Evolutionary conservation across 2,329 filamentous ascomycete species (phyloP), one percentile per base, ranked within the genome.

Genomic region (Paecilomyces sp.): DNA sequence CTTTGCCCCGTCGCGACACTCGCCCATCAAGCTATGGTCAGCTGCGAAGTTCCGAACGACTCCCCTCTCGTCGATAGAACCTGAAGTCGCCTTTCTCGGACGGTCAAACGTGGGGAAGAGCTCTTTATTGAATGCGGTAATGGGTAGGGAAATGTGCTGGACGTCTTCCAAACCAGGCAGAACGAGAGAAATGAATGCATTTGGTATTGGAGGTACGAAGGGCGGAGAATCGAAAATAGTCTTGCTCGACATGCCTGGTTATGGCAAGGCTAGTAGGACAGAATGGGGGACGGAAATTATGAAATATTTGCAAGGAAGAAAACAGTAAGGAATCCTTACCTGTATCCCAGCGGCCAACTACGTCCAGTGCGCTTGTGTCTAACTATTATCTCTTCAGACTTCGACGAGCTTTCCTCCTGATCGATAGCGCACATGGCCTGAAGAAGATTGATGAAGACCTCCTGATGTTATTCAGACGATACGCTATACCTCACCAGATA

Each of bases 91-190:
- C 50, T 88, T 91, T 68, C 78, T 90, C 3, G 88, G 88, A 18
- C 81, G 88, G 54, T 86, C 83, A 47, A 91, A 91, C 67, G 87
- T 88, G 5, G 88, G 88, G 57, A 90, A 91, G 74, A 85, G 82
- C 58, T 84, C 81, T 1, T 69, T 90, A 3, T 76, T 90, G 28
- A 91, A 91, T 68, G 83, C 84, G 2, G 74, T 90, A 8, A 80
- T 88, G 70, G 78, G 68, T 55, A 70, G 72, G 63, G 69, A 76
- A 15, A 70, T 84, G 13, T 85, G 84, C 59, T 77, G 80, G 66
- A 85, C 85, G 0, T 84, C 81, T 3, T 81, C 80, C 2, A 84
- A 82, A 18, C 84, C 85, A 0, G 87, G 87, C 0, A 78, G 83
- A 54, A 90, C 87, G 5, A 79, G 79, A 61, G 81, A 82, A 18